These are phyloP conservation scores for Talaromyces thailandensis DNA, from an alignment of 495 filamentous ascomycete species.

Conservation along the genomic window DNA sequence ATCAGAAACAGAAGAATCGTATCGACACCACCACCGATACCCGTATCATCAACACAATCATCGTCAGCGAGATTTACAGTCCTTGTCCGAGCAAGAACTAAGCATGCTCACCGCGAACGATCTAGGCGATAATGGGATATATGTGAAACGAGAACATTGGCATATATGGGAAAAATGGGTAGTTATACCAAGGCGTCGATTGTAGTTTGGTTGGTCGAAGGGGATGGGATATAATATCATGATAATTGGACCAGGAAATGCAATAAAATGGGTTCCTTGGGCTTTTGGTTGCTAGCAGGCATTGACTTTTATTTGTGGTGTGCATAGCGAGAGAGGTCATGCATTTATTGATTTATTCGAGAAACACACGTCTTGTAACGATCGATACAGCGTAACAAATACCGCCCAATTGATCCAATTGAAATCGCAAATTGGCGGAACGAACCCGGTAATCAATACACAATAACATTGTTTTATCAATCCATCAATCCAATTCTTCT, in stretches of 20 bases:
- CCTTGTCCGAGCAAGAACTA: conserved; percentile 14
- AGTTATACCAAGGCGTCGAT: conserved; percentile 9
- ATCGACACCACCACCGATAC: conserved; percentile 8
- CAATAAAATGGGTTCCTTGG: not conserved
- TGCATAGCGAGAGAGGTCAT: not conserved
- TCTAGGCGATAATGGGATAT: conserved; percentile 48
- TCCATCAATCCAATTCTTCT: not conserved
- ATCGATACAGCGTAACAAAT: not conserved
- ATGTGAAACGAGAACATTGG: conserved; percentile 42
- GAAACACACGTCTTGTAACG: not conserved
- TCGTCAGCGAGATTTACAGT: not conserved
- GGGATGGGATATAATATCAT: not conserved
- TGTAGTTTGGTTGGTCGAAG: not conserved
- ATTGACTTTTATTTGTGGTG: not conserved
- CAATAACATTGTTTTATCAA: not conserved
- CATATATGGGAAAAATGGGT: conserved; percentile 62
- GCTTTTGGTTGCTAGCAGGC: not conserved
- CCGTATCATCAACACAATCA: conserved; percentile 8
- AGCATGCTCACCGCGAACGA: conserved; percentile 30
- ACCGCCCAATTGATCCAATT: not conserved
- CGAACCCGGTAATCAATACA: not conserved
- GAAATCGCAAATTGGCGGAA: not conserved
- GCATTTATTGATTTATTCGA: not conserved
- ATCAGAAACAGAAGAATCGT: conserved; percentile 3
- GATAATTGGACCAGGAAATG: not conserved